These are phyloP conservation scores for Gossypium laxum DNA, from an alignment of 441 rosid species.

Conservation along the genomic window DNA sequence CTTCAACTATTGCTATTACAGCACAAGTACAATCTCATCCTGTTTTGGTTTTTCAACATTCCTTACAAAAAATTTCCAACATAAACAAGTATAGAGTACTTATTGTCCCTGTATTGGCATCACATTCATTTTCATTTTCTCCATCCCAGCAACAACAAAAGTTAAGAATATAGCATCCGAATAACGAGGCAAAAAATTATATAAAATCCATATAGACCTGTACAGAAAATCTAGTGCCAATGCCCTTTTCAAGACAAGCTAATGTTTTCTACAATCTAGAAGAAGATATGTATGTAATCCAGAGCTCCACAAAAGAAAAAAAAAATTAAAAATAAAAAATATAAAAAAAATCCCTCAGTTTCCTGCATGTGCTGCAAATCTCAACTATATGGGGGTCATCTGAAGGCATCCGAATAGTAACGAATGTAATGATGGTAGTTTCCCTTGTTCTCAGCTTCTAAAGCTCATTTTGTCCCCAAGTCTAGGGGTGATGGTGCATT, in stretches of 20 bases:
- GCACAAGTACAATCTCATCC: neutral
- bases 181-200: neutral
- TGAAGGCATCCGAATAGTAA: conserved; percentile 15
- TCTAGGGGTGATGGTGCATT: conserved; percentile 19
- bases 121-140: neutral
- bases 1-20: neutral
- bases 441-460: conserved; percentile 12
- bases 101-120: neutral
- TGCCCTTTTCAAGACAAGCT: conserved; percentile 18
- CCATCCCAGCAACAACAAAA: neutral
- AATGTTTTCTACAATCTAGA: conserved; percentile 15
- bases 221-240: conserved; percentile 24
- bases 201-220: conserved; percentile 20
- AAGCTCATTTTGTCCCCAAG: neutral
- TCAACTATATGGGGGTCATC: neutral
- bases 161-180: conserved; percentile 9
- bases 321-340: neutral
- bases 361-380: conserved; percentile 6
- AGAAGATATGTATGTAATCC: neutral
- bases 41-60: neutral
- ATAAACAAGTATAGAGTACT: neutral
- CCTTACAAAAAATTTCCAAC: neutral
- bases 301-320: neutral
- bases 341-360: conserved; percentile 1
- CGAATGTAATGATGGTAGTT: conserved; percentile 15